These are phyloP conservation scores for Fistulinella staudtii DNA, from an alignment of 1,284 basidiomycete genomes.

Conservation along the genomic window DNA sequence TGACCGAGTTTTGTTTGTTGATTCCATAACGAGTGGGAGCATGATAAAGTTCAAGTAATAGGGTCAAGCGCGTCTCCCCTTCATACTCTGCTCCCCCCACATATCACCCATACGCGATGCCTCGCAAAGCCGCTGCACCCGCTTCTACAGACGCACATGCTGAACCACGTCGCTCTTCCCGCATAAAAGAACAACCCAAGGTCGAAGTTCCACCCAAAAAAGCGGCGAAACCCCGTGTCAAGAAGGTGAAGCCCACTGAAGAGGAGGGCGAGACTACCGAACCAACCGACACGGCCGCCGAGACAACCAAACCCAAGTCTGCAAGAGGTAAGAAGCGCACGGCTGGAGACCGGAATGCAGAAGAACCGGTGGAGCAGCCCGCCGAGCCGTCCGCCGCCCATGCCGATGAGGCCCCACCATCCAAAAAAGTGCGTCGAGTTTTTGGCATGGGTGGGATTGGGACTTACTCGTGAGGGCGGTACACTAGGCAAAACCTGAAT, in stretches of 20 bases:
- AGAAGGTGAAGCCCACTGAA: slow-evolving; percentile 39
- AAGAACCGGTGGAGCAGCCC: slow-evolving; percentile 38
- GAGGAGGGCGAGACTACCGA: slow-evolving; percentile 39
- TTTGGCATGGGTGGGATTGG: not conserved
- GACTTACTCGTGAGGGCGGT: not conserved
- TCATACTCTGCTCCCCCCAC: slow-evolving; percentile 6
- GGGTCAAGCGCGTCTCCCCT: slow-evolving; percentile 29
- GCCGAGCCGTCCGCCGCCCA: slow-evolving; percentile 38
- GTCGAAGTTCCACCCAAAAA: slow-evolving; percentile 49
- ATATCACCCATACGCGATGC: slow-evolving; percentile 41
- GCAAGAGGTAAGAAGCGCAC: slow-evolving; percentile 55
- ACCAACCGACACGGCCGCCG: slow-evolving; percentile 23
- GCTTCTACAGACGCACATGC: slow-evolving; percentile 30
- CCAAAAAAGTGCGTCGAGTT: slow-evolving; percentile 46
- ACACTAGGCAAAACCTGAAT: slow-evolving; percentile 26
- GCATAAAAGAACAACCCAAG: slow-evolving; percentile 70
- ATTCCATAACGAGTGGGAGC: slow-evolving; percentile 15
- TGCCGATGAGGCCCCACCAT: slow-evolving; percentile 38
- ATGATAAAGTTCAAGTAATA: slow-evolving; percentile 34
- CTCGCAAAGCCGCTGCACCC: slow-evolving; percentile 57
- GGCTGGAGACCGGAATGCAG: slow-evolving; percentile 22
- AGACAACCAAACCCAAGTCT: slow-evolving; percentile 49
- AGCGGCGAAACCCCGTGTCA: slow-evolving; percentile 57
- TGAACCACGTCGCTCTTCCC: slow-evolving; percentile 59
- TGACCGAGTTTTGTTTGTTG: slow-evolving; percentile 35